Evolutionary conservation across 768 basidiomycete genomes (phyloP), one percentile per base, ranked within the genome.

Genomic region (Hericium rajendrae): DNA sequence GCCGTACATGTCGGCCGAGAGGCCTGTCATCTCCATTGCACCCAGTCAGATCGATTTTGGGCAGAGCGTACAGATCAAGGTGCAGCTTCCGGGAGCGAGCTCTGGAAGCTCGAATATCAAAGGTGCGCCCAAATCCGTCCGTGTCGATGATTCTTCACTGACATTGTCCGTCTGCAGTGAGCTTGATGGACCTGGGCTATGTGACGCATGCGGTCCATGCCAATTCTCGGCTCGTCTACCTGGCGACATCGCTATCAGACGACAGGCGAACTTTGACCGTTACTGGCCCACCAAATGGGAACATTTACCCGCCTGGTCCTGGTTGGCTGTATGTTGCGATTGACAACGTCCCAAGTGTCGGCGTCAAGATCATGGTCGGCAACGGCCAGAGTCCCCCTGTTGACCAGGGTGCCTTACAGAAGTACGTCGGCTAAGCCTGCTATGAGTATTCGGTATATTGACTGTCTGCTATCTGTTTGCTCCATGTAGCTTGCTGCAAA

Each of bases 121-220:
- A 71, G 80, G 88, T 77, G 64, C 56, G 68, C 59, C 11, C 41
- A n/a, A 40, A 32, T 32, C 3, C 20, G 51, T 10, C 48, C 37
- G 6, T 38, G 4, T 16, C 3, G 53, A 3, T 37, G 26, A 40
- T 63, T 54, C 55, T 41, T 32, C 32, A 38, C 37, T 38, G 15
- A 11, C 22, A 0, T 24, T 22, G 26, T 22, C 8, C n/a, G 0
- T 24, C 5, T 51, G 22, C 38, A 90, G 89, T 89, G 22, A 79
- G 75, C 1, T 69, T 91, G 38, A 88, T 92, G 84, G 90, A 92
- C 68, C 73, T 90, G 15, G 89, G 87, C n/a, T 90, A 76, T 65
- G 80, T 89, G 49, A 91, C 89, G 3, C 89, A 91, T 64, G 80
- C 83, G 15, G 78, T 84, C 32, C 88, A 90, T 64, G 79, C 85